phyloP scores from a whole-genome alignment of 129 eudicot genomes.

The Flaveria bidentis region DNA sequence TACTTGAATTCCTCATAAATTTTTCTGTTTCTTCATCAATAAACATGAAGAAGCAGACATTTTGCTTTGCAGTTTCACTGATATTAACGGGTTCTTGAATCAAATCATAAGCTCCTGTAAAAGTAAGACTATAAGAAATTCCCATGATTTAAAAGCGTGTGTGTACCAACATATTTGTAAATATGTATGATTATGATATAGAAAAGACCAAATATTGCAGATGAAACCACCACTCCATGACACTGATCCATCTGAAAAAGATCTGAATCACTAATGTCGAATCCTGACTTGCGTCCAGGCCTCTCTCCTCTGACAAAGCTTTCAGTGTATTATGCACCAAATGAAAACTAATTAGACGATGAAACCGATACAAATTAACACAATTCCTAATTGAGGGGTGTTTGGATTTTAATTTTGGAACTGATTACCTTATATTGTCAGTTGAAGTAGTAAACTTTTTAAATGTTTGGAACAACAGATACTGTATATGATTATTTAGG shows the following conservation, averaged over 20 bases:
- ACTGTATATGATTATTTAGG: not conserved
- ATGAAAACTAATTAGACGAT: not conserved
- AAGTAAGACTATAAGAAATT: conserved; percentile 16
- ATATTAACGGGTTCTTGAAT: conserved; percentile 65
- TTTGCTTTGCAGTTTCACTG: conserved; percentile 58
- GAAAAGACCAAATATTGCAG: conserved; percentile 83
- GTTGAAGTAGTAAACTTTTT: not conserved
- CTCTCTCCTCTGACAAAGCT: conserved; percentile 75
- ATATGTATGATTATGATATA: not conserved
- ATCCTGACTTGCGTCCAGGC: conserved; percentile 76
- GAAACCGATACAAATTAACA: not conserved
- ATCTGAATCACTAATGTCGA: conserved; percentile 66
- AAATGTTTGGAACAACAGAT: not conserved
- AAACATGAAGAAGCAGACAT: conserved; percentile 75
- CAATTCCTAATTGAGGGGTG: not conserved
- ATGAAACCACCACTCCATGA: conserved; percentile 78
- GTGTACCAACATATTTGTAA: not conserved
- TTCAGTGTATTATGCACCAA: conserved; percentile 19
- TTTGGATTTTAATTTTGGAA: conserved; percentile 10
- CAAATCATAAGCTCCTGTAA: conserved; percentile 69
- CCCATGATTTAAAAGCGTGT: conserved; percentile 18
- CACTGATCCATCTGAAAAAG: conserved; percentile 72
- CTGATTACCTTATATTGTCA: conserved; percentile 1
- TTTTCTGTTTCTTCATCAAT: conserved; percentile 74
- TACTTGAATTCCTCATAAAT: conserved; percentile 53